phyloP scores from a whole-genome alignment of 805 yeast species.

The Saturnispora kantuleensis region DNA sequence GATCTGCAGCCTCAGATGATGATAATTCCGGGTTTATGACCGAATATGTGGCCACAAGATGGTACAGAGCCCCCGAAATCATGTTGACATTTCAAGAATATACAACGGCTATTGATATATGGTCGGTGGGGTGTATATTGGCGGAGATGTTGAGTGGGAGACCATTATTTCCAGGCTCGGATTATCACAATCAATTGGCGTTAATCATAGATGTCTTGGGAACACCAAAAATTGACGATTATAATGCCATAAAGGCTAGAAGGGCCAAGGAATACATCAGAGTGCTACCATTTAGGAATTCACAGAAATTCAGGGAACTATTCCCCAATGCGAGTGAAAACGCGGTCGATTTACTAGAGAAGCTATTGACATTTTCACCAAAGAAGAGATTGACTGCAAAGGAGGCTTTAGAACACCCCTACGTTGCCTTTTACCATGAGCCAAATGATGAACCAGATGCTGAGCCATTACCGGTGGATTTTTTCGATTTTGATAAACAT shows the following conservation, averaged over 20 bases:
- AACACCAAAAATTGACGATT: conserved; percentile 76
- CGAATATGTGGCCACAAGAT: conserved; percentile 93
- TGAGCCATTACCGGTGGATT: conserved; percentile 71
- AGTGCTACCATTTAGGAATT: conserved; percentile 62
- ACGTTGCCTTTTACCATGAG: conserved; percentile 81
- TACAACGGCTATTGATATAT: conserved; percentile 89
- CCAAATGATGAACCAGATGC: conserved; percentile 89
- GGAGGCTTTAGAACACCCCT: conserved; percentile 81
- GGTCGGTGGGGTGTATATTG: conserved; percentile 94
- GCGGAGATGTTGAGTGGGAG: conserved; percentile 82
- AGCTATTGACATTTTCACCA: conserved; percentile 77
- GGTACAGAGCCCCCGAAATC: conserved; percentile 97
- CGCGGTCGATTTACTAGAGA: conserved; percentile 59
- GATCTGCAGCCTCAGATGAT: conserved; percentile 50
- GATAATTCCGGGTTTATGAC: conserved; percentile 80
- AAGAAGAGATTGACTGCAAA: conserved; percentile 71
- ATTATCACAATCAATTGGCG: conserved; percentile 84
- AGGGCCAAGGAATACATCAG: conserved; percentile 85
- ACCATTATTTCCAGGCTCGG: conserved; percentile 90
- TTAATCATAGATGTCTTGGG: conserved; percentile 79
- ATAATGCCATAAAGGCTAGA: conserved; percentile 60
- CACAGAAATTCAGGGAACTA: conserved; percentile 43
- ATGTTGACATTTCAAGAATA: conserved; percentile 92
- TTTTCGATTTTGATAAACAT: conserved; percentile 78
- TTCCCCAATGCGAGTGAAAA: conserved; percentile 48